Evolutionary conservation across 495 filamentous ascomycete species (phyloP).

Genomic region (Penicillium cosmopolitanum): DNA sequence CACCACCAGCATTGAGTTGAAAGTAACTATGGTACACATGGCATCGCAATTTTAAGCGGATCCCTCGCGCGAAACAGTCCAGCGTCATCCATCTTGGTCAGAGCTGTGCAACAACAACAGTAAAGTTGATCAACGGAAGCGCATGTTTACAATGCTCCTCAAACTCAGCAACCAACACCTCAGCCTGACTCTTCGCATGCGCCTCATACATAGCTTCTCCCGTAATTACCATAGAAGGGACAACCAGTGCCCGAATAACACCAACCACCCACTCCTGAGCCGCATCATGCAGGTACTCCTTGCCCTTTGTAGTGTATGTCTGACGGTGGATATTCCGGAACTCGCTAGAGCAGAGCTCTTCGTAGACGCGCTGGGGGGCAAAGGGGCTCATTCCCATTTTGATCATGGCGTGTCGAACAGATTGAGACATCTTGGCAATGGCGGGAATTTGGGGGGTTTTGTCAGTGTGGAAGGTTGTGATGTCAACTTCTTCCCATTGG

Average conservation of each 20-base stretch:
- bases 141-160: conserved; percentile 18
- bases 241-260: conserved; percentile 22
- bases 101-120: not conserved
- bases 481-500: conserved; percentile 43
- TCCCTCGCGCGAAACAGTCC: too few relatives aligned
- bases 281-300: conserved; percentile 13
- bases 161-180: conserved; percentile 26
- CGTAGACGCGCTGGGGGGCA: conserved; percentile 19
- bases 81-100: not conserved
- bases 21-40: too few relatives aligned
- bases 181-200: conserved; percentile 20
- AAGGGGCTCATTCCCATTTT: conserved; percentile 20
- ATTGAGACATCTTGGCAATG: conserved; percentile 13
- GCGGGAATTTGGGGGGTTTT: conserved; percentile 13
- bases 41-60: too few relatives aligned
- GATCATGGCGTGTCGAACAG: conserved; percentile 17
- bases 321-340: conserved; percentile 18
- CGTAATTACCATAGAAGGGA: conserved; percentile 19
- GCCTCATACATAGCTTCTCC: conserved; percentile 19
- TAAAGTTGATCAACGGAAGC: conserved; percentile 21
- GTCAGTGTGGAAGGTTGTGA: conserved; percentile 22
- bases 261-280: conserved; percentile 22
- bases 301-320: conserved; percentile 18
- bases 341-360: conserved; percentile 7
- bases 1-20: too few relatives aligned